Base-by-base conservation (phyloP, 768 basidiomycete species). In the Trametes sanguinea region DNA sequence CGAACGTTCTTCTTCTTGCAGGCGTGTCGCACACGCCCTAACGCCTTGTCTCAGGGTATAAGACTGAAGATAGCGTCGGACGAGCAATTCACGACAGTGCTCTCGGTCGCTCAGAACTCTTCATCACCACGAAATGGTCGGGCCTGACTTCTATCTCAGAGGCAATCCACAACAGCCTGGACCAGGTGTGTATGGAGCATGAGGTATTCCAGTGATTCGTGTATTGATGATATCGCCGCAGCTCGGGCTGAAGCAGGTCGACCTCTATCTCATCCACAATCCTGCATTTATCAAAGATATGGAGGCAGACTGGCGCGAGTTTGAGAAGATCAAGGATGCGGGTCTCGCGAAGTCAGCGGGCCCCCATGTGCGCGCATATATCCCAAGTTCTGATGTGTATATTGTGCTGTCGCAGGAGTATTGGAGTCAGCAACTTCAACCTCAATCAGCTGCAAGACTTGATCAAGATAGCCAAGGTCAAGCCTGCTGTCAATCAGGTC, bases 401-500 rank as follows among this genome's bases (percentile, higher is more conserved):
- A 6, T n/a, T 17, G 11, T 1, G 9, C 10, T 29, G 8, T 51
- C 37, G 3, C 59, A 89, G 86, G 80, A 87, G 83, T 70, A 88
- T 89, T 55, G 89, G 89, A 16, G 87, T 92, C 57, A 86, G 85
- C 74, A 91, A 91, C 73, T 90, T 87, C 71, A 70, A 68, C 4
- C 63, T 88, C 35, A 70, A 76, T 1, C 73, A 85, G 51, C 76
- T 92, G 16, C 76, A 87, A 67, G 71, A 71, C 3, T 63, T 90
- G 3, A 55, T 85, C 54, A 81, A 81, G 65, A 69, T 72, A 0
- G 85, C 85, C 0, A 76, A 74, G 39, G 73, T 86, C 65, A 83
- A 79, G 40, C 90, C 89, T 3, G 86, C 83, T 1, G 87, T 87
- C 43, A 90, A 92, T 68, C 89, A 92, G 76, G 88, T 85, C n/a